These are phyloP conservation scores for Neofusicoccum laricinum DNA, from an alignment of 2,329 filamentous ascomycete species.

Conservation along the genomic window DNA sequence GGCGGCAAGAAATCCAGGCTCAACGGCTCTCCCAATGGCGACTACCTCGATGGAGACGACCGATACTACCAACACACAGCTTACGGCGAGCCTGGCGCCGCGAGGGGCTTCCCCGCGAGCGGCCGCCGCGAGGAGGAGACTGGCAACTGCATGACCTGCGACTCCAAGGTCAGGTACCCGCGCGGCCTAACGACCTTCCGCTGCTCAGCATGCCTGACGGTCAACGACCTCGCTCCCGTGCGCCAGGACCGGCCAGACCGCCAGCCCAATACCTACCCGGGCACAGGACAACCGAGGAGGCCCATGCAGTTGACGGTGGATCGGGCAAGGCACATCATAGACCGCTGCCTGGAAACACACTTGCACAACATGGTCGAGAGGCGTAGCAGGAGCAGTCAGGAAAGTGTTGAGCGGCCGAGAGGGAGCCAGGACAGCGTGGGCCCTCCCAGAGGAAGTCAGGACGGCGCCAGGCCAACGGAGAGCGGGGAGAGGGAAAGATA, in stretches of 20 bases:
- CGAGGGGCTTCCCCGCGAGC: slow-evolving; percentile 32
- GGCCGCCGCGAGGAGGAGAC: slow-evolving; percentile 51
- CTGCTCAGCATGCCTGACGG: slow-evolving; percentile 78
- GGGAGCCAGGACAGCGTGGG: not conserved
- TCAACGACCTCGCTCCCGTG: slow-evolving; percentile 69
- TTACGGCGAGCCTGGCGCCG: not conserved
- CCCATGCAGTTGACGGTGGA: slow-evolving; percentile 55
- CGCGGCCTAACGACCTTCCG: slow-evolving; percentile 70
- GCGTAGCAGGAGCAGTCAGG: slow-evolving; percentile 8
- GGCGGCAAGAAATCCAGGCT: slow-evolving; percentile 42
- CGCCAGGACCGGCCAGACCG: slow-evolving; percentile 12
- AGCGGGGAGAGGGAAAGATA: not conserved
- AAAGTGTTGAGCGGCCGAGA: slow-evolving; percentile 1
- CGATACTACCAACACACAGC: not conserved
- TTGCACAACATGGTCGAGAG: slow-evolving; percentile 26
- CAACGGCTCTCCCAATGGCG: slow-evolving; percentile 38
- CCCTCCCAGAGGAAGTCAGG: not conserved
- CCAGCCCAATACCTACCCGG: slow-evolving; percentile 16
- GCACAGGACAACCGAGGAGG: slow-evolving; percentile 19
- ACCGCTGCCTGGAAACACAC: slow-evolving; percentile 53
- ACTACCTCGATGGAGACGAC: not conserved
- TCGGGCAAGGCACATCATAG: slow-evolving; percentile 57
- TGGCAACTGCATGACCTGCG: slow-evolving; percentile 83
- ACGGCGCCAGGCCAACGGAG: not conserved
- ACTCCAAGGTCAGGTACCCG: slow-evolving; percentile 76